These are phyloP conservation scores for Paracamarosporium sp. DNA, from an alignment of 2,329 filamentous ascomycete species.

Conservation along the genomic window DNA sequence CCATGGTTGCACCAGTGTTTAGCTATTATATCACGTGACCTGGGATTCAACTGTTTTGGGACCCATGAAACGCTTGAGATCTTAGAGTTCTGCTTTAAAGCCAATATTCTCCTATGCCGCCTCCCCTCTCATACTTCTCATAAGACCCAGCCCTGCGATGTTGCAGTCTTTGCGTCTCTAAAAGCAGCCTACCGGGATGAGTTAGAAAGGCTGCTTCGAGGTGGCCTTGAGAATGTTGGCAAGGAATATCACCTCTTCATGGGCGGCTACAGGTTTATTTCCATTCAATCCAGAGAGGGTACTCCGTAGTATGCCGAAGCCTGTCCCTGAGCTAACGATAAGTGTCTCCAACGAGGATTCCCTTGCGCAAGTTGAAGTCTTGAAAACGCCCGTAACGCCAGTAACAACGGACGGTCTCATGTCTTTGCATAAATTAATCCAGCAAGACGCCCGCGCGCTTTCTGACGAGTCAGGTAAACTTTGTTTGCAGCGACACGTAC, in stretches of 20 bases:
- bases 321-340: neutral
- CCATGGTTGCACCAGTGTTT: too few species aligned
- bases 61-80: too few species aligned
- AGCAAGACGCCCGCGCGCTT: neutral
- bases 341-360: neutral
- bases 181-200: conserved; percentile 32
- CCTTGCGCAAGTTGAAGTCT: neutral
- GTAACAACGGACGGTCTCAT: neutral
- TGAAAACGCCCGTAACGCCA: neutral
- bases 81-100: too few species aligned
- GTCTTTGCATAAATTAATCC: neutral
- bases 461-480: too few species aligned
- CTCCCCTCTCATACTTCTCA: too few species aligned
- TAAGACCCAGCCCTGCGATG: too few species aligned
- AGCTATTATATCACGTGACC: too few species aligned
- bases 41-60: too few species aligned
- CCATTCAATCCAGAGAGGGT: neutral
- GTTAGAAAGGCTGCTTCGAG: conserved; percentile 26
- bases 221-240: conserved; percentile 22
- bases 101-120: too few species aligned
- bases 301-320: neutral
- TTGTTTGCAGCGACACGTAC: neutral
- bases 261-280: neutral
- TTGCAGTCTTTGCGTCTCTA: conserved; percentile 23
- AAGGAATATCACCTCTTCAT: conserved; percentile 36